Conservation (phyloP, 2,329 filamentous ascomycete genomes). For the Arthrobotrys conoides region DNA sequence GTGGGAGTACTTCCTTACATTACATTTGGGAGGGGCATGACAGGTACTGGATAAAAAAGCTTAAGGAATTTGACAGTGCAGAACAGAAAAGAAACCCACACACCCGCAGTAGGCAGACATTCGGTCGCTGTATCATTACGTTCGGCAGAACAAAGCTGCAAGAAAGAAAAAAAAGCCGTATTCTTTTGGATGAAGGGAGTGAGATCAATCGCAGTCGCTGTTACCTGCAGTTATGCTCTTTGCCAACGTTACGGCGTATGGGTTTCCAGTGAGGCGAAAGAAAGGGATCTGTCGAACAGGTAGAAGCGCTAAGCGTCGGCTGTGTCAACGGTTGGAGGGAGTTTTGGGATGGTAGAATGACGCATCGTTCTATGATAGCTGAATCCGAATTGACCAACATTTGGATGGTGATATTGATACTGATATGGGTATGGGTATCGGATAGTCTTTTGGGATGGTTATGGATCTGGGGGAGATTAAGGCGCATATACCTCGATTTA, state of each 20-base stretch:
- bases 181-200: background rate
- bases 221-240: background rate
- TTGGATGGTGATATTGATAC: background rate
- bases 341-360: constrained; percentile 37
- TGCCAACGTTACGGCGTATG: constrained; percentile 8
- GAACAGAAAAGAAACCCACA: background rate
- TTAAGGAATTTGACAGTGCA: constrained; percentile 38
- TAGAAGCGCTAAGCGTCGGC: constrained; percentile 60
- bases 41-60: constrained; percentile 31
- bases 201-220: constrained; percentile 25
- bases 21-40: constrained; percentile 7
- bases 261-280: constrained; percentile 34
- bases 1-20: too few species aligned
- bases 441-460: background rate
- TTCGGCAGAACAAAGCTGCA: constrained; percentile 52
- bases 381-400: constrained; percentile 13
- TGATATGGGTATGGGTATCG: background rate
- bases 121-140: constrained; percentile 54
- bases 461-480: constrained; percentile 35
- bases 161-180: too few species aligned
- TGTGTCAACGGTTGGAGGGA: constrained; percentile 40
- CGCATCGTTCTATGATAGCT: constrained; percentile 40
- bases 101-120: constrained; percentile 56
- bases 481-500: constrained; percentile 39
- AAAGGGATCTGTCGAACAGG: constrained; percentile 26